These are phyloP conservation scores for Exophiala dermatitidis DNA, from an alignment of 2,329 filamentous ascomycete species.

Conservation along the genomic window DNA sequence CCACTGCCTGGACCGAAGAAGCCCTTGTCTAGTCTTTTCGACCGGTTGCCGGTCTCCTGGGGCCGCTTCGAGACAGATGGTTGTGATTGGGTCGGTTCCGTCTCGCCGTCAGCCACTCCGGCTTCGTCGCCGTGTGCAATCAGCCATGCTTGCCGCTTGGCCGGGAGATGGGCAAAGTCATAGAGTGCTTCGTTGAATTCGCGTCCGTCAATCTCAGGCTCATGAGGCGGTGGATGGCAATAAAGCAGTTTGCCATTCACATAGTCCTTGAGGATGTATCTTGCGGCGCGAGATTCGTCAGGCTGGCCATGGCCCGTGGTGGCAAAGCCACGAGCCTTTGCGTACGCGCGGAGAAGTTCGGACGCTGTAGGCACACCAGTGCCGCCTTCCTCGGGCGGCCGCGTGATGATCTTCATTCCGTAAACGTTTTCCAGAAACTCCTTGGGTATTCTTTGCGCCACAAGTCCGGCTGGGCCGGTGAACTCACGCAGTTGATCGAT, in stretches of 20 bases:
- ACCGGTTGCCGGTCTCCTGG: slow-evolving; percentile 55
- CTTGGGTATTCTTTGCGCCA: slow-evolving; percentile 79
- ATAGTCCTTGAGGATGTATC: slow-evolving; percentile 91
- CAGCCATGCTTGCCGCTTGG: slow-evolving; percentile 65
- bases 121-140: slow-evolving; percentile 38
- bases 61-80: slow-evolving; percentile 20
- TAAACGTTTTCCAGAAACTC: slow-evolving; percentile 87
- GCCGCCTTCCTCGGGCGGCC: slow-evolving; percentile 83
- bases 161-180: slow-evolving; percentile 70
- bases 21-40: slow-evolving; percentile 70
- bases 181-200: slow-evolving; percentile 90
- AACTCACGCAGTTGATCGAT: slow-evolving; percentile 95
- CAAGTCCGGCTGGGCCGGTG: slow-evolving; percentile 74
- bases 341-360: slow-evolving; percentile 80
- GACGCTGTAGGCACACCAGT: slow-evolving; percentile 77
- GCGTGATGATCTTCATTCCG: slow-evolving; percentile 76
- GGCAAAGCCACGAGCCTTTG: slow-evolving; percentile 79
- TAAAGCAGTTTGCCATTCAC: slow-evolving; percentile 92
- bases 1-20: slow-evolving; percentile 67
- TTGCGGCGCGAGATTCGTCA: slow-evolving; percentile 84
- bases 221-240: slow-evolving; percentile 74
- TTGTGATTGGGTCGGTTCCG: slow-evolving; percentile 31
- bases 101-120: slow-evolving; percentile 19
- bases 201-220: slow-evolving; percentile 56
- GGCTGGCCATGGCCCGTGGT: slow-evolving; percentile 79